These are phyloP conservation scores for Naegleria gruberi DNA, from an alignment of 208 protist genomes.

Conservation along the genomic window DNA sequence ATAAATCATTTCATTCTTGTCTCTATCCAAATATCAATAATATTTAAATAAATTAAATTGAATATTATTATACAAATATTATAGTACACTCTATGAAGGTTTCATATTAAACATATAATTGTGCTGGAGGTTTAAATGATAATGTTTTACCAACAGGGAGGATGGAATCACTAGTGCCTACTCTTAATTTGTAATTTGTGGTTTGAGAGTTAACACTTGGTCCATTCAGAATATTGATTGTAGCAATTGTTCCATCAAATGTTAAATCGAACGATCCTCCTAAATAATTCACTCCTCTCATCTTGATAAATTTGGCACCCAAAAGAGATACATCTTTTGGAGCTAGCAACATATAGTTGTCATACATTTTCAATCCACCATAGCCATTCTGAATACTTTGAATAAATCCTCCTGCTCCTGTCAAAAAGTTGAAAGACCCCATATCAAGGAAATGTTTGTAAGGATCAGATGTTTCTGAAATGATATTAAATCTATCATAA, in stretches of 20 bases:
- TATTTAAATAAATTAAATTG: too few species aligned
- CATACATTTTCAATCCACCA: conserved; percentile 33
- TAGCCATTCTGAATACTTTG: conserved; percentile 36
- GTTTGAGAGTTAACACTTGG: too few species aligned
- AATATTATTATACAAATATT: too few species aligned
- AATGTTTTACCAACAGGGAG: too few species aligned
- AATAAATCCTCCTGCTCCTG: conserved; percentile 41
- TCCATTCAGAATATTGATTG: too few species aligned
- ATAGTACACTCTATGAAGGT: too few species aligned
- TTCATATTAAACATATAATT: too few species aligned
- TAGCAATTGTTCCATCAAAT: not conserved
- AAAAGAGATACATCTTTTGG: not conserved
- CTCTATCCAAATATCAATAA: too few species aligned
- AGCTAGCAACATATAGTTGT: not conserved
- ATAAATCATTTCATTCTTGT: too few species aligned
- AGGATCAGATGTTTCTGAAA: conserved; percentile 33
- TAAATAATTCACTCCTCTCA: not conserved
- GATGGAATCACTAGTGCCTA: too few species aligned
- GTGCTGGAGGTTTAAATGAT: too few species aligned
- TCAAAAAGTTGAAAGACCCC: conserved; percentile 38
- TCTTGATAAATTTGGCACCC: not conserved
- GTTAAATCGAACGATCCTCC: not conserved
- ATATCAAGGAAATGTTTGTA: conserved; percentile 26
- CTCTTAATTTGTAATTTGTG: too few species aligned
- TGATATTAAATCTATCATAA: conserved; percentile 35